phyloP scores from a whole-genome alignment of 352 stramenopile species.

The Pythium dissimile region DNA sequence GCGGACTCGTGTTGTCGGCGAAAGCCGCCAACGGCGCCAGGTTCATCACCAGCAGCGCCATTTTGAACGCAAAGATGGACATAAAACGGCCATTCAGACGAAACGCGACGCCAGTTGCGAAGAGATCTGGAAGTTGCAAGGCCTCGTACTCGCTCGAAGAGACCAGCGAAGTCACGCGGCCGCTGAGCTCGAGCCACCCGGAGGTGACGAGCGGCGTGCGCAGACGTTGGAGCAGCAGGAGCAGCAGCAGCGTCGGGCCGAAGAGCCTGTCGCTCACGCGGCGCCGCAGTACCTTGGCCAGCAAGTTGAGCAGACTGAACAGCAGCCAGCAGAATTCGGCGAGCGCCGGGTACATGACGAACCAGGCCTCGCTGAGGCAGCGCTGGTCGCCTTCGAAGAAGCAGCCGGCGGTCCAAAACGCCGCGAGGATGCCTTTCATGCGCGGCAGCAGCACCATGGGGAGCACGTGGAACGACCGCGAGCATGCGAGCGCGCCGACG shows the following conservation, averaged over 20 bases:
- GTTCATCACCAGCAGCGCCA: slow-evolving; percentile 25
- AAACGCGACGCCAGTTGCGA: slow-evolving; percentile 18
- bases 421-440: slow-evolving; percentile 36
- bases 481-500: slow-evolving; percentile 36
- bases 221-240: slow-evolving; percentile 27
- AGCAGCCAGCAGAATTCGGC: slow-evolving; percentile 22
- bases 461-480: slow-evolving; percentile 37
- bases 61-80: slow-evolving; percentile 24
- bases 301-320: slow-evolving; percentile 34
- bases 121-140: slow-evolving; percentile 20
- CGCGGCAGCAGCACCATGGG: slow-evolving; percentile 38
- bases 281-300: slow-evolving; percentile 25
- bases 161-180: slow-evolving; percentile 22
- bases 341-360: slow-evolving; percentile 33
- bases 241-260: slow-evolving; percentile 24
- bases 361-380: slow-evolving; percentile 40
- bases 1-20: slow-evolving; percentile 3
- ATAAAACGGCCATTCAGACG: slow-evolving; percentile 28
- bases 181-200: slow-evolving; percentile 19
- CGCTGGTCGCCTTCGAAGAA: slow-evolving; percentile 44
- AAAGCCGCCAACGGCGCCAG: slow-evolving; percentile 21
- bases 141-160: slow-evolving; percentile 25
- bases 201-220: slow-evolving; percentile 21
- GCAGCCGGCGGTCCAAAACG: slow-evolving; percentile 38
- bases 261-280: slow-evolving; percentile 33